A percentile compares a stretch with the other conserved stretches of the same genome.
These are phyloP conservation scores for Dichotomocladium elegans DNA, from an alignment of 371 early-diverging fungal genomes.

Conservation along the genomic window DNA sequence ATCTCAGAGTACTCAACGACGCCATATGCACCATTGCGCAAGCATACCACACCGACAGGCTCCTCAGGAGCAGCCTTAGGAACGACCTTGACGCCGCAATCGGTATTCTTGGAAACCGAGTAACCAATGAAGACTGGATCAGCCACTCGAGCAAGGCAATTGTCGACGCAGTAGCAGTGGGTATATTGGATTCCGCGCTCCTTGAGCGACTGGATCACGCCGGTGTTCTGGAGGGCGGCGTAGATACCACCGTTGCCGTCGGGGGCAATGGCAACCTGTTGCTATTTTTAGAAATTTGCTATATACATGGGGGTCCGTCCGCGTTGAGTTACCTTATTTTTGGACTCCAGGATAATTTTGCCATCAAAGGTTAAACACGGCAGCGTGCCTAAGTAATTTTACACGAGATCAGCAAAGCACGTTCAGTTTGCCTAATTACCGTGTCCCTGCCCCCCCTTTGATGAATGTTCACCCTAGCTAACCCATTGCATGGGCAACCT, in stretches of 20 bases:
- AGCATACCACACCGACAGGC: constrained; percentile 93
- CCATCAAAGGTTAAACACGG: constrained; percentile 82
- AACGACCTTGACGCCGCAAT: constrained; percentile 93
- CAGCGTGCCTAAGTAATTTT: constrained; percentile 58
- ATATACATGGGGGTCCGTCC: background rate
- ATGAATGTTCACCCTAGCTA: too few species aligned
- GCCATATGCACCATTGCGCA: constrained; percentile 74
- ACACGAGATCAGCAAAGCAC: background rate
- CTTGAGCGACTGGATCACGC: constrained; percentile 73
- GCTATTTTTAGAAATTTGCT: background rate
- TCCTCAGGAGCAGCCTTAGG: constrained; percentile 83
- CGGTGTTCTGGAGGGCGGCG: constrained; percentile 71
- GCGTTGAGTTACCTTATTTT: constrained; percentile 57
- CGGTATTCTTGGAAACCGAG: constrained; percentile 77
- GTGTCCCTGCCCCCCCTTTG: too few species aligned
- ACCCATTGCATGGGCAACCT: too few species aligned
- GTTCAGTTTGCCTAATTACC: too few species aligned
- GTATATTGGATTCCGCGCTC: constrained; percentile 78
- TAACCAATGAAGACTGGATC: constrained; percentile 94
- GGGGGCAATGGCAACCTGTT: constrained; percentile 62
- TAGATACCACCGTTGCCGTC: constrained; percentile 87
- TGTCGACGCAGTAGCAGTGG: constrained; percentile 96
- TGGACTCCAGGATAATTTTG: constrained; percentile 84
- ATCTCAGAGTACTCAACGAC: constrained; percentile 98
- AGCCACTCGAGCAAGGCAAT: constrained; percentile 91